phyloP scores from a whole-genome alignment of 257 asterid genomes.

The Nicotiana paniculata region DNA sequence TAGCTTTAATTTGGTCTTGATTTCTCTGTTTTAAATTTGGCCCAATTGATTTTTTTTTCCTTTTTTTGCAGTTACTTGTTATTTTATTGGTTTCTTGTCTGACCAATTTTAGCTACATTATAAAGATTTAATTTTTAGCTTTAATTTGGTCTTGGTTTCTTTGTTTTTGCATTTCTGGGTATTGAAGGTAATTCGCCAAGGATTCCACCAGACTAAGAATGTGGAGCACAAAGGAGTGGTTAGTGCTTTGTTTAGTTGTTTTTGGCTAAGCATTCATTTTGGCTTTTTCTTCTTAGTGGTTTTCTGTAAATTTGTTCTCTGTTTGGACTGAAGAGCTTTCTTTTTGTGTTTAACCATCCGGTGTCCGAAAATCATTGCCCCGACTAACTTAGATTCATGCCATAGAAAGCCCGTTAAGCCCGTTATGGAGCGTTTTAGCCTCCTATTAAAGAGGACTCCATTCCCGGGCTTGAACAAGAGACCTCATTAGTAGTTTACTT shows the following conservation, averaged over 20 bases:
- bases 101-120: neutral
- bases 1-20: neutral
- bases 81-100: neutral
- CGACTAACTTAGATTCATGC: no score
- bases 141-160: neutral
- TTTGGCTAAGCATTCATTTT: neutral
- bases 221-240: conserved; percentile 90
- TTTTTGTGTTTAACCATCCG: no score
- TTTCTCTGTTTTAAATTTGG: neutral
- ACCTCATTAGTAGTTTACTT: no score
- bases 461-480: no score
- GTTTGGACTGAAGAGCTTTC: neutral
- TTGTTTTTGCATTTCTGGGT: conserved; percentile 2
- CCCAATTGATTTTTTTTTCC: neutral
- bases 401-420: no score
- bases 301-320: neutral
- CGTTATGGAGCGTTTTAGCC: no score
- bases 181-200: conserved; percentile 58
- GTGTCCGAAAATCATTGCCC: no score
- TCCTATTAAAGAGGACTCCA: no score
- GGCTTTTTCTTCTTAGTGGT: neutral
- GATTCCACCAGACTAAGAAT: conserved; percentile 56
- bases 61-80: neutral
- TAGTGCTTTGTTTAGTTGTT: neutral
- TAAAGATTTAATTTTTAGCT: neutral